Conservation (phyloP, 2,329 filamentous ascomycete genomes). For the Dendrostoma leiphaemia region DNA sequence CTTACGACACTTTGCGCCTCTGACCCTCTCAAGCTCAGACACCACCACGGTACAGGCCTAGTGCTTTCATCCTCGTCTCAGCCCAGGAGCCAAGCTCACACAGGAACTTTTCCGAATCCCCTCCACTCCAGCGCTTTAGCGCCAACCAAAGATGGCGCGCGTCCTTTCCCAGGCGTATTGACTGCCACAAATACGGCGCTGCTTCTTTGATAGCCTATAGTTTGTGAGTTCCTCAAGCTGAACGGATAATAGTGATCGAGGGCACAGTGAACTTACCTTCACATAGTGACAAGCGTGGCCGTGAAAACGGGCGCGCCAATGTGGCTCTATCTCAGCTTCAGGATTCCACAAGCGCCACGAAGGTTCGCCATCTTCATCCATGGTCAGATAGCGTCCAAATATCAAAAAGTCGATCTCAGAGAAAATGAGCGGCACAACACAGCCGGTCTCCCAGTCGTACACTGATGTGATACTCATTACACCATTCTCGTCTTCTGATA, state of each 20-base stretch:
- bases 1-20: too few relatives aligned
- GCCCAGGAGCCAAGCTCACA: slow-evolving; percentile 17
- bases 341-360: slow-evolving; percentile 9
- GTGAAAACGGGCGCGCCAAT: slow-evolving; percentile 21
- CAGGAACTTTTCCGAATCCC: slow-evolving; percentile 15
- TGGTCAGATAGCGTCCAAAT: not conserved
- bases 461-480: slow-evolving; percentile 21
- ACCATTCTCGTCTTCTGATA: slow-evolving; percentile 20
- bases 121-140: slow-evolving; percentile 20
- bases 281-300: slow-evolving; percentile 25
- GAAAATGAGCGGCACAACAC: slow-evolving; percentile 20
- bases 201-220: slow-evolving; percentile 18
- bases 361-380: slow-evolving; percentile 22
- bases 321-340: not conserved
- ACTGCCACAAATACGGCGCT: slow-evolving; percentile 21
- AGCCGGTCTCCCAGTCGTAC: slow-evolving; percentile 29
- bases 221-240: not conserved
- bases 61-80: slow-evolving; percentile 8
- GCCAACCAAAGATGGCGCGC: slow-evolving; percentile 29
- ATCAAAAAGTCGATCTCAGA: slow-evolving; percentile 27
- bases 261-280: slow-evolving; percentile 17
- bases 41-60: too few relatives aligned
- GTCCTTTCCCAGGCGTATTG: slow-evolving; percentile 26
- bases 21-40: too few relatives aligned
- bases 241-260: not conserved